These are phyloP conservation scores for Mortierella sp. DNA, from an alignment of 371 early-diverging fungal genomes.

Conservation along the genomic window DNA sequence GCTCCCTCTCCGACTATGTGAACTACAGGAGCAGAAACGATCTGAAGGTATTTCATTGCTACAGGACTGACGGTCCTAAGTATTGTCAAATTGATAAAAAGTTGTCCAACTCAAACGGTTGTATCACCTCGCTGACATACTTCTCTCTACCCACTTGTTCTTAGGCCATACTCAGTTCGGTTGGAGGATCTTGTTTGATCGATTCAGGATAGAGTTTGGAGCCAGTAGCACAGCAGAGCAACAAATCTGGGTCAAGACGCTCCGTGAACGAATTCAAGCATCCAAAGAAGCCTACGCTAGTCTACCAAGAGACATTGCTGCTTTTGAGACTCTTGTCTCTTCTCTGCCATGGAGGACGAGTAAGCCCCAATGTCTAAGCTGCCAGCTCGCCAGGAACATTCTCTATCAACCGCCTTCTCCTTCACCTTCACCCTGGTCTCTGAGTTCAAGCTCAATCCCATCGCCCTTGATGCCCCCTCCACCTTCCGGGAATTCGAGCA, in stretches of 20 bases:
- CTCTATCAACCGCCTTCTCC: constrained; percentile 15
- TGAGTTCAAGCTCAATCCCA: constrained; percentile 29
- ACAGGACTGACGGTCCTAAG: no score
- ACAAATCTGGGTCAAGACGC: constrained; percentile 29
- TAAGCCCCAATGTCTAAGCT: not conserved
- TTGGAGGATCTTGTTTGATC: constrained; percentile 42
- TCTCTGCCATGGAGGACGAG: constrained; percentile 31
- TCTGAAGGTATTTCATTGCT: constrained; percentile 42
- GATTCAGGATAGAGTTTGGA: constrained; percentile 41
- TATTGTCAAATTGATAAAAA: not conserved
- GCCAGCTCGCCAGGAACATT: not conserved
- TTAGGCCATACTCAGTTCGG: constrained; percentile 46
- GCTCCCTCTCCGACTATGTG: constrained; percentile 63
- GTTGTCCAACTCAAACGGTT: not conserved
- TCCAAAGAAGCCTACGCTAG: constrained; percentile 26
- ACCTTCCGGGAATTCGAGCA: constrained; percentile 15
- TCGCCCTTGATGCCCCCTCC: constrained; percentile 39
- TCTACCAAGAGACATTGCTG: constrained; percentile 12
- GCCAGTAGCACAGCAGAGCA: constrained; percentile 31
- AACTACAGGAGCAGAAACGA: constrained; percentile 34
- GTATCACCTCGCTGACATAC: no score
- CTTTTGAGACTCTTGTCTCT: constrained; percentile 19
- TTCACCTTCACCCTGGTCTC: constrained; percentile 36
- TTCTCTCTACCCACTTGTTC: no score
- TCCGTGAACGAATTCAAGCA: constrained; percentile 30